Percentiles rank a stretch among this genome's conserved stretches.
These are phyloP conservation scores for Trichothecium roseum DNA, from an alignment of 2,329 filamentous ascomycete genomes.

Conservation along the genomic window DNA sequence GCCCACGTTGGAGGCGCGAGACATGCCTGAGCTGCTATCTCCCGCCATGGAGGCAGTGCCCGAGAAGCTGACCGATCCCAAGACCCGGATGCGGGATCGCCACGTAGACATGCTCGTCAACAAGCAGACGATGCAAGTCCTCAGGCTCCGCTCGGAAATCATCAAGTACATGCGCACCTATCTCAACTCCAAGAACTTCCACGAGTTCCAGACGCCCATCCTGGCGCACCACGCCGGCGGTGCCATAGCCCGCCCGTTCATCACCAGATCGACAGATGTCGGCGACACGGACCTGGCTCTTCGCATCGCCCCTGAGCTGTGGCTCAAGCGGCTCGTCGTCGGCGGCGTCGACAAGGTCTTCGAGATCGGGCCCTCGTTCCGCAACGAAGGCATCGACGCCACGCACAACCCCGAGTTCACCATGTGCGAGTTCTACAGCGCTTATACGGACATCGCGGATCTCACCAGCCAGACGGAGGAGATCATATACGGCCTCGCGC, in stretches of 20 bases:
- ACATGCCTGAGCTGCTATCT: slow-evolving; percentile 61
- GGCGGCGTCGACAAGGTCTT: slow-evolving; percentile 84
- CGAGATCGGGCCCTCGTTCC: slow-evolving; percentile 85
- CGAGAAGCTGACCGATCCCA: slow-evolving; percentile 54
- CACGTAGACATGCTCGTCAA: slow-evolving; percentile 84
- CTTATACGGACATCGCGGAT: slow-evolving; percentile 66
- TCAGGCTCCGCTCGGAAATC: slow-evolving; percentile 65
- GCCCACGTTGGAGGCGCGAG: slow-evolving; percentile 58
- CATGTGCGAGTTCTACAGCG: slow-evolving; percentile 93
- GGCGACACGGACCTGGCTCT: slow-evolving; percentile 61
- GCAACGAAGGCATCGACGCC: slow-evolving; percentile 84
- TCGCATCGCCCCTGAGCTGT: slow-evolving; percentile 87
- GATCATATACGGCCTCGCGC: slow-evolving; percentile 51
- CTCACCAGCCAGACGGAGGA: slow-evolving; percentile 68
- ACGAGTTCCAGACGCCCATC: slow-evolving; percentile 88
- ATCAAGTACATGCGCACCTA: slow-evolving; percentile 65
- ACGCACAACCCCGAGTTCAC: slow-evolving; percentile 98
- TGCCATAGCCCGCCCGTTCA: slow-evolving; percentile 77
- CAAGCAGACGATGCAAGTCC: slow-evolving; percentile 51
- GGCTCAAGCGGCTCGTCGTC: slow-evolving; percentile 84
- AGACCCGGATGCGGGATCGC: slow-evolving; percentile 64
- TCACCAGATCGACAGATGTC: slow-evolving; percentile 69
- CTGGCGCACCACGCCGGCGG: slow-evolving; percentile 76
- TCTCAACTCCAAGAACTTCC: slow-evolving; percentile 60
- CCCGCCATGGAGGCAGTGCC: slow-evolving; percentile 76